Conservation (phyloP, 2,329 filamentous ascomycete species). For the Chrysoporthe puriensis region DNA sequence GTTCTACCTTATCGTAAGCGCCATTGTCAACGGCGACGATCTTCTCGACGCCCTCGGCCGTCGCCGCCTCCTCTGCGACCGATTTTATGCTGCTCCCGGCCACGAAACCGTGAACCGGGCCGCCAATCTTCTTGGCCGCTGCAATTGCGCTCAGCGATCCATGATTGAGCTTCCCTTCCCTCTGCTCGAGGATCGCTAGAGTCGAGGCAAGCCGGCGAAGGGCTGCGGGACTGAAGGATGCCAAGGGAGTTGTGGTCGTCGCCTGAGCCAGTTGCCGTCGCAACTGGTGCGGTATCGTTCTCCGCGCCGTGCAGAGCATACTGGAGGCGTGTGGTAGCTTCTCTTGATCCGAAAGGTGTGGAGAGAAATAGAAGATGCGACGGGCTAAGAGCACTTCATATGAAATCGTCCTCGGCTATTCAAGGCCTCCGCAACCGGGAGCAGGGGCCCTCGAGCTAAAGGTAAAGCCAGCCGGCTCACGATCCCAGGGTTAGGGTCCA, state of each 20-base stretch:
- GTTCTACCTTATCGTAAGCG: conserved; percentile 82
- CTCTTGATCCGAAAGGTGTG: conserved; percentile 2
- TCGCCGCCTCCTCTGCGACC: conserved; percentile 82
- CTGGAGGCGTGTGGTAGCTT: conserved; percentile 5
- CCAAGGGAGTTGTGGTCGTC: conserved; percentile 34
- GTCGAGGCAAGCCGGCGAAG: conserved; percentile 78
- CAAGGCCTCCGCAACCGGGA: conserved; percentile 21
- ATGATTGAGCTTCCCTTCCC: conserved; percentile 81
- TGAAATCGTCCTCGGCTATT: conserved; percentile 26
- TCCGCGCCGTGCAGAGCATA: conserved; percentile 28
- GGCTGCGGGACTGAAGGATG: conserved; percentile 51
- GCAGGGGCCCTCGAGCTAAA: not conserved
- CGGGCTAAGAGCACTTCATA: not conserved
- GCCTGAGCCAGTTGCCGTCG: conserved; percentile 26
- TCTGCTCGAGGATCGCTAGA: conserved; percentile 89
- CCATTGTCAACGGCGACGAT: conserved; percentile 85
- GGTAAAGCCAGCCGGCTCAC: too few species aligned
- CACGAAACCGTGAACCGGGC: conserved; percentile 82
- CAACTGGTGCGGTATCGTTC: conserved; percentile 26
- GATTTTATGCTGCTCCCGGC: conserved; percentile 78
- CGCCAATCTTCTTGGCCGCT: conserved; percentile 85
- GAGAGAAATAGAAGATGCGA: conserved; percentile 9
- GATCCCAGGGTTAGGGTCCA: not conserved
- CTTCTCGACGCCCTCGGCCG: conserved; percentile 89
- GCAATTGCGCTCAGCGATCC: conserved; percentile 84